Percentiles rank a stretch among this genome's conserved stretches.
phyloP scores from a whole-genome alignment of 108 stramenopile genomes.

The Aurantiochytrium sp. region DNA sequence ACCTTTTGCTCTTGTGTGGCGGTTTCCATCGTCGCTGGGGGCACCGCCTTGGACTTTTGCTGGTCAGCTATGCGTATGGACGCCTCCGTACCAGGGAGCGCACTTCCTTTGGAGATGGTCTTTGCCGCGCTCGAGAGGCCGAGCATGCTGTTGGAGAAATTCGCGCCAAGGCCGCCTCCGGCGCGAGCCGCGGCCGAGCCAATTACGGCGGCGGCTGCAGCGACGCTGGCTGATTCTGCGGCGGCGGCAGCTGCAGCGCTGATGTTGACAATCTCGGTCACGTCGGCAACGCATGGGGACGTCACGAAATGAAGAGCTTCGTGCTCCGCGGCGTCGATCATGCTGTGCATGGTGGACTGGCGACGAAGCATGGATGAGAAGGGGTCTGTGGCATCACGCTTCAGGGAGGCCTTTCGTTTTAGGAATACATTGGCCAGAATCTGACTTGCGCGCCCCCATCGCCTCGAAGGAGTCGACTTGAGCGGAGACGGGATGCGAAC shows the following conservation, averaged over 20 bases:
- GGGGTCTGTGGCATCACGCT: neutral
- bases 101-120: no score
- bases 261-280: no score
- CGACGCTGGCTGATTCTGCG: no score
- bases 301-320: neutral
- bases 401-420: neutral
- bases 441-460: neutral
- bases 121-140: no score
- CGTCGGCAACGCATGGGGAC: neutral
- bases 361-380: neutral
- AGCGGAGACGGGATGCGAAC: neutral
- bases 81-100: no score
- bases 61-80: no score
- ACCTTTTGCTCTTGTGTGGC: neutral
- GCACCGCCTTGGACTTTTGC: neutral
- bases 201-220: no score
- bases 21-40: neutral
- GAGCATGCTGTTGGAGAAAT: no score
- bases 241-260: no score
- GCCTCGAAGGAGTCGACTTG: neutral
- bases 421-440: neutral
- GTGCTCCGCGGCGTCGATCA: neutral
- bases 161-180: no score
- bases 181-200: no score
- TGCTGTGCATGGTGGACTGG: neutral